Evolutionary conservation across 2,329 filamentous ascomycete genomes (phyloP), one percentile per base, ranked within the genome.

Genomic region (Zymoseptoria crescenta): DNA sequence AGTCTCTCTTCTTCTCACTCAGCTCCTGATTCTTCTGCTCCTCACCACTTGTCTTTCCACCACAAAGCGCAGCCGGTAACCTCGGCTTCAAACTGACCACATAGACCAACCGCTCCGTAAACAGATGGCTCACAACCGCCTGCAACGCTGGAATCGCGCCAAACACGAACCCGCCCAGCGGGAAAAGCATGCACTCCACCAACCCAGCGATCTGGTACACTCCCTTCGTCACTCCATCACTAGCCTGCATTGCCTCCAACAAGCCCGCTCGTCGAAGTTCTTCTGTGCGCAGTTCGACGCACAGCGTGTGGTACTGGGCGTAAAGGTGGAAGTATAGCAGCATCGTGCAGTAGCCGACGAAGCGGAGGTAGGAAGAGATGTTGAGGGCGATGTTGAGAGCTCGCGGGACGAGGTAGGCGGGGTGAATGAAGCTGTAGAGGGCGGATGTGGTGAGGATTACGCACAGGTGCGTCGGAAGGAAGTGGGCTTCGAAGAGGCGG

Each of bases 401-500:
- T 62, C 83, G 76, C 54, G 81, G 74, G 65, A 85, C 79, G 49
- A 76, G 72, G 56, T 75, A 73, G 60, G 76, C 76, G 58, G 83
- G 77, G 13, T 81, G 81, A 30, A 83, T 74, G 68, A 79, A 78
- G 48, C 79, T 74, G 71, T 85, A 89, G 3, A 88, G 66, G 0
- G 82, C 81, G 0, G 85, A 87, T 1, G 83, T 79, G 50, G 88
- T 66, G 27, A 89, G 77, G 28, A 88, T 76, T 52, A 88, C 82
- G 6, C 81, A 83, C 75, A 84, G 84, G 67, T 89, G 87, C 16
- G 85, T 80, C 0, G 87, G 86, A 24, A 89, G 75, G 70, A 89
- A 89, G 70, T 89, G 87, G 0, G 87, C 87, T 71, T 89, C 87
- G 67, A 87, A 89, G n/a, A 89, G 75, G 19, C 87, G 82, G 69